Conservation (phyloP, 2,329 filamentous ascomycete species). For the Pochonia chlamydosporia region DNA sequence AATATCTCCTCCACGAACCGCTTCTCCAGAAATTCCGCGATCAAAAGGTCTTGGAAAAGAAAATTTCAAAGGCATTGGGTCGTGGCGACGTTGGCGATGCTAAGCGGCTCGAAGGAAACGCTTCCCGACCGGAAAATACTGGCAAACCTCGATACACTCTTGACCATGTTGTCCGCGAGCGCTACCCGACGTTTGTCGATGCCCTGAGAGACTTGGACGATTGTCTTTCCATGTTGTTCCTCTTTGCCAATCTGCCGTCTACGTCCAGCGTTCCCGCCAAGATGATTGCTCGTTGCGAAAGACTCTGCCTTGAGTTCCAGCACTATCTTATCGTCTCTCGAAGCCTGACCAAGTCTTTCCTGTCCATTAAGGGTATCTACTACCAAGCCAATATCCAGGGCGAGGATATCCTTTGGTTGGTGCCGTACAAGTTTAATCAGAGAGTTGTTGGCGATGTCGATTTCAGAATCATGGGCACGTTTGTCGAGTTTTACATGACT, state of each 20-base stretch:
- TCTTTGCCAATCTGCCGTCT: conserved; percentile 94
- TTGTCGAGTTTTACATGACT: conserved; percentile 98
- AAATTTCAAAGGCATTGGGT: conserved; percentile 88
- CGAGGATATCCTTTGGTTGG: conserved; percentile 94
- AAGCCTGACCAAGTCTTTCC: conserved; percentile 88
- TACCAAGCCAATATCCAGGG: conserved; percentile 97
- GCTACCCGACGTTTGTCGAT: conserved; percentile 95
- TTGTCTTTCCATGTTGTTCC: conserved; percentile 91
- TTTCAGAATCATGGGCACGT: conserved; percentile 98
- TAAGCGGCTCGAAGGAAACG: conserved; percentile 78
- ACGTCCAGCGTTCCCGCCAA: conserved; percentile 86
- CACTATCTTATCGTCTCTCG: conserved; percentile 94
- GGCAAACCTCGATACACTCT: conserved; percentile 85
- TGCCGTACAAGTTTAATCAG: conserved; percentile 98
- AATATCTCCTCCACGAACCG: conserved; percentile 96
- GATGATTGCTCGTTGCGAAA: conserved; percentile 92
- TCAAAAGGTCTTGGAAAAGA: conserved; percentile 94
- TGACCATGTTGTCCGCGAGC: conserved; percentile 95
- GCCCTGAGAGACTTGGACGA: conserved; percentile 93
- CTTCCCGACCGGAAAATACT: conserved; percentile 81
- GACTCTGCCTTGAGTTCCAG: conserved; percentile 90
- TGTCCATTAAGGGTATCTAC: conserved; percentile 99
- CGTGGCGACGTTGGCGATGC: conserved; percentile 88
- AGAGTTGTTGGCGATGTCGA: conserved; percentile 89
- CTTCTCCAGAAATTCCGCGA: conserved; percentile 92